Evolutionary conservation across 2,329 filamentous ascomycete genomes (phyloP).

Genomic region (Fusarium sp.): DNA sequence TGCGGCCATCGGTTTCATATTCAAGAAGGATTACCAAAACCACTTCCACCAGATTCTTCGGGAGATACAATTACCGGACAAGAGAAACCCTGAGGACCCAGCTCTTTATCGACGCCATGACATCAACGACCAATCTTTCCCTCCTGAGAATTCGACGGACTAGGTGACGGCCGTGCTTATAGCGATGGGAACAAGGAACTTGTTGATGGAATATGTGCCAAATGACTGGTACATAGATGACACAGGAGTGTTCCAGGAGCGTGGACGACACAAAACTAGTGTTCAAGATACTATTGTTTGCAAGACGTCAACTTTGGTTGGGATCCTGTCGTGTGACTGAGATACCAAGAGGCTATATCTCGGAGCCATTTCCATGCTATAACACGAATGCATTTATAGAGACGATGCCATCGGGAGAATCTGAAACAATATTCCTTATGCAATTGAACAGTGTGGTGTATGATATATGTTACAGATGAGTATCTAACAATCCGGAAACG

Average conservation of each 20-base stretch:
- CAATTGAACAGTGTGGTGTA: neutral
- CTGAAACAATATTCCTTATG: neutral
- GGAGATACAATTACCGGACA: neutral
- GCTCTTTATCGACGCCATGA: neutral
- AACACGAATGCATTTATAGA: neutral
- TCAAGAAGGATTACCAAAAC: conserved; percentile 31
- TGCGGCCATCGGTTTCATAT: conserved; percentile 29
- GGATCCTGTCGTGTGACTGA: conserved; percentile 1
- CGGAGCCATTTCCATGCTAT: neutral
- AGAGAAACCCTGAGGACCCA: neutral
- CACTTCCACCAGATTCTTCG: conserved; percentile 10
- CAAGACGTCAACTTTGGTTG: conserved; percentile 4
- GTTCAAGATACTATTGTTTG: conserved; percentile 29
- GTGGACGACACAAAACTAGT: conserved; percentile 15
- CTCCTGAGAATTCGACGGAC: conserved; percentile 29
- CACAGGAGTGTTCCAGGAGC: conserved; percentile 34
- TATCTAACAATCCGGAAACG: neutral
- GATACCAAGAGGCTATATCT: neutral
- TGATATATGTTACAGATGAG: neutral
- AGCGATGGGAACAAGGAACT: conserved; percentile 12
- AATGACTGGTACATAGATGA: conserved; percentile 42
- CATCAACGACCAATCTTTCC: neutral
- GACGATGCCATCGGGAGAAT: neutral
- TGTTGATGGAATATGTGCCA: conserved; percentile 37
- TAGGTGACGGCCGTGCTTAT: conserved; percentile 37